A percentile compares a stretch with the other conserved stretches of the same genome.
Evolutionary conservation across 1,139 yeast genomes (phyloP).

Genomic region (Taphrina pruni): DNA sequence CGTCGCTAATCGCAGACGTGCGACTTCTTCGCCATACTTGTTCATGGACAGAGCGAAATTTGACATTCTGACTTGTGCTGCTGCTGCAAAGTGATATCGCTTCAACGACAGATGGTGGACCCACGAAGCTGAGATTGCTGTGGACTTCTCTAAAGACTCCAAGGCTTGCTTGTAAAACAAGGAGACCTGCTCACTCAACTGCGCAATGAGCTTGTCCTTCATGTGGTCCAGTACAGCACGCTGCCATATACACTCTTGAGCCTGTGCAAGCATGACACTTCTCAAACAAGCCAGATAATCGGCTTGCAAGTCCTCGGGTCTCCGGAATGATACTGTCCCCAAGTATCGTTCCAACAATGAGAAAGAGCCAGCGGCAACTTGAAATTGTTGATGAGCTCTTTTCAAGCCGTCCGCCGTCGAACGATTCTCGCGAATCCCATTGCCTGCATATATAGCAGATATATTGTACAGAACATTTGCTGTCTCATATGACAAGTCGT

Average conservation of each 20-base stretch:
- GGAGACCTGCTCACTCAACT: constrained; percentile 68
- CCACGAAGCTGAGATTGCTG: constrained; percentile 58
- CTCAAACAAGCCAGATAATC: constrained; percentile 57
- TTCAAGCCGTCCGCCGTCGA: constrained; percentile 64
- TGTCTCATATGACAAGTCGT: constrained; percentile 60
- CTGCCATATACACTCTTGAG: constrained; percentile 86
- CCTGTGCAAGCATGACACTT: constrained; percentile 74
- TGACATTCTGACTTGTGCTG: constrained; percentile 69
- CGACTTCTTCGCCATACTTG: constrained; percentile 74
- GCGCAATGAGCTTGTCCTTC: constrained; percentile 68
- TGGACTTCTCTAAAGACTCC: constrained; percentile 7
- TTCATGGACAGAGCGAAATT: constrained; percentile 58
- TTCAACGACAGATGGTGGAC: constrained; percentile 65
- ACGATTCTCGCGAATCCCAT: constrained; percentile 58
- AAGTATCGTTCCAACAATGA: constrained; percentile 48
- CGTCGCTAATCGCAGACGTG: constrained; percentile 59
- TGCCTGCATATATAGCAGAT: constrained; percentile 66
- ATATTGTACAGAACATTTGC: constrained; percentile 70
- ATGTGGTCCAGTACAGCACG: constrained; percentile 65
- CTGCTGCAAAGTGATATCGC: constrained; percentile 68
- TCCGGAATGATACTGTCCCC: constrained; percentile 45
- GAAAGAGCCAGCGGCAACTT: constrained; percentile 71
- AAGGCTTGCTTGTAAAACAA: constrained; percentile 62
- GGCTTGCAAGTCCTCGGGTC: constrained; percentile 57
- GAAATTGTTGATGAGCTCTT: constrained; percentile 68